Percentiles rank a stretch among this genome's conserved stretches.
Conservation (phyloP, 106 monocot genomes). For the Acanthochlamys bracteata region DNA sequence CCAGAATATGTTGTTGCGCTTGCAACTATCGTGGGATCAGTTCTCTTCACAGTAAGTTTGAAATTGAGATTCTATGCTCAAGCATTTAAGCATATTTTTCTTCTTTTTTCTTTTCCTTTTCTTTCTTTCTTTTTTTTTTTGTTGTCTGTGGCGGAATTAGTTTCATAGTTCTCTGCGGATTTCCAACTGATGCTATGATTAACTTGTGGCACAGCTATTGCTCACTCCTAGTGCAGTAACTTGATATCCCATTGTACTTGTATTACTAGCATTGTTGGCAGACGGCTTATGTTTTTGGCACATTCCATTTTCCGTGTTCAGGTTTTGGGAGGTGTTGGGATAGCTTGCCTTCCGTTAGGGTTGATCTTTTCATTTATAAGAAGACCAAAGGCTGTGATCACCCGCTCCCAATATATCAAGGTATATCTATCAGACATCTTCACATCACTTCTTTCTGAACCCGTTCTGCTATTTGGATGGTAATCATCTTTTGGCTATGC, state of each 20-base stretch:
- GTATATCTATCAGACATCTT: conserved; percentile 20
- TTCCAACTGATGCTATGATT: too few relatives aligned
- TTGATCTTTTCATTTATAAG: conserved; percentile 85
- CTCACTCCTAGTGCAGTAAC: too few relatives aligned
- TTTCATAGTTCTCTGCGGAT: too few relatives aligned
- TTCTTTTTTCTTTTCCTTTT: not conserved
- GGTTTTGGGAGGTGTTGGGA: conserved; percentile 96
- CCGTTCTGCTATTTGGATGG: not conserved
- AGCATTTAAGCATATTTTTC: not conserved
- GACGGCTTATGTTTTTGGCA: not conserved
- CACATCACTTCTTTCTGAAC: not conserved
- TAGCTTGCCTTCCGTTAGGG: conserved; percentile 74
- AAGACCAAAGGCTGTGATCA: conserved; percentile 94
- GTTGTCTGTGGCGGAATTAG: too few relatives aligned
- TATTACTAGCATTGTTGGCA: too few relatives aligned
- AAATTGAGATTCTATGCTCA: not conserved
- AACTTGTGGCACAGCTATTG: too few relatives aligned
- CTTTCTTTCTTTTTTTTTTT: too few relatives aligned
- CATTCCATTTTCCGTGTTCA: conserved; percentile 11
- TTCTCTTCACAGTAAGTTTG: conserved; percentile 67
- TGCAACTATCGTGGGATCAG: conserved; percentile 82
- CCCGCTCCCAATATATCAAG: conserved; percentile 99
- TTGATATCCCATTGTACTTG: too few relatives aligned
- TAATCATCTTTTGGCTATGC: conserved; percentile 4
- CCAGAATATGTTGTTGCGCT: conserved; percentile 95